A percentile compares a stretch with the other conserved stretches of the same genome.
Evolutionary conservation across 2,329 filamentous ascomycete species (phyloP).

Genomic region (Alternaria angustiovoidea): DNA sequence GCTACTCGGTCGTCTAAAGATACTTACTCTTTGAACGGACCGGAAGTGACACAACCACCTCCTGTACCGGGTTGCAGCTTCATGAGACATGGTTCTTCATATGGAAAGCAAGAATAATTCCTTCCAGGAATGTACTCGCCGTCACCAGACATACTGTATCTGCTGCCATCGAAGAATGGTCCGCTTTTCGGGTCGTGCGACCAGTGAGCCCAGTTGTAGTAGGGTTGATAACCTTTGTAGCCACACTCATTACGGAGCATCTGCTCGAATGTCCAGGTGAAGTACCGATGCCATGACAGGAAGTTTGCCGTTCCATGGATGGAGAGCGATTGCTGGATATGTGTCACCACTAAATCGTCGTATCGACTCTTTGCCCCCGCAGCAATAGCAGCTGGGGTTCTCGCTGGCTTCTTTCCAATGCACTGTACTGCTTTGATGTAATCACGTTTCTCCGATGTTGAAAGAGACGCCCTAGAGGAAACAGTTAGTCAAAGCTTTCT

Average conservation of each 20-base stretch:
- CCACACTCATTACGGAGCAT: constrained; percentile 53
- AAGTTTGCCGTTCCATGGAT: constrained; percentile 46
- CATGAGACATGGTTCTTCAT: constrained; percentile 12
- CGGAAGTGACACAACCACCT: constrained; percentile 62
- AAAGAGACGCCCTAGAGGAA: constrained; percentile 28
- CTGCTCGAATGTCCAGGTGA: constrained; percentile 52
- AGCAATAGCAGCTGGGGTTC: constrained; percentile 28
- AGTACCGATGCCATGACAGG: constrained; percentile 53
- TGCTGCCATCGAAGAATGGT: constrained; percentile 64
- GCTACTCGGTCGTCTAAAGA: neutral
- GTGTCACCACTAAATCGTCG: constrained; percentile 45
- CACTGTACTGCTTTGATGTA: constrained; percentile 47
- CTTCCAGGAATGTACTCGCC: constrained; percentile 45
- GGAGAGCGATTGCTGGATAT: constrained; percentile 40
- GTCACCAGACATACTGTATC: constrained; percentile 57
- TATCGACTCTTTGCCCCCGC: constrained; percentile 41
- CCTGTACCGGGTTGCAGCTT: constrained; percentile 53
- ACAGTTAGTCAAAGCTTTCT: neutral
- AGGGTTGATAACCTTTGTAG: constrained; percentile 53
- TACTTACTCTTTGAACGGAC: constrained; percentile 59
- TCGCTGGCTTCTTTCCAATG: constrained; percentile 31
- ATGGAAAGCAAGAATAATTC: constrained; percentile 40
- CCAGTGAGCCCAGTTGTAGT: constrained; percentile 63
- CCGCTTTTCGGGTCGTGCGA: constrained; percentile 55
- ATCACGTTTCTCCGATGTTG: constrained; percentile 26